Evolutionary conservation across 345 rosid genomes (phyloP).

Genomic region (Schrenkiella parvula): DNA sequence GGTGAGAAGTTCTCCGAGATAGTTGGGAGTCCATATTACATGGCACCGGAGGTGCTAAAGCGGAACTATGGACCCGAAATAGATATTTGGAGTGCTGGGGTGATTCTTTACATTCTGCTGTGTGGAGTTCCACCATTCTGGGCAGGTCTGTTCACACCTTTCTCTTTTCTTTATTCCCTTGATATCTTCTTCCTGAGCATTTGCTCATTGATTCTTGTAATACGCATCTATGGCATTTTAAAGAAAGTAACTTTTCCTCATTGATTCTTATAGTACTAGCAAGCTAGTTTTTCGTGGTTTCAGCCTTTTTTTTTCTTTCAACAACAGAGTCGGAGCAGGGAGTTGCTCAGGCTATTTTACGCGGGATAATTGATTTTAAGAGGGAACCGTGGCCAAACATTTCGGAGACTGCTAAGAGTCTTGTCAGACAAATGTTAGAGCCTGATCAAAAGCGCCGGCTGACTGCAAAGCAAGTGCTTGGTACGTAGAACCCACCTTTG

Average conservation of each 20-base stretch:
- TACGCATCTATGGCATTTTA: not conserved
- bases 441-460: slow-evolving; percentile 93
- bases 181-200: not conserved
- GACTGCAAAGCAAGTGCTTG: slow-evolving; percentile 95
- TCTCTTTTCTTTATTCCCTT: not conserved
- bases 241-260: not conserved
- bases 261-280: not conserved
- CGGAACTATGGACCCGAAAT: slow-evolving; percentile 95
- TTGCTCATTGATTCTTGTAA: not conserved
- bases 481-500: slow-evolving; percentile 37
- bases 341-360: slow-evolving; percentile 99
- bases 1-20: slow-evolving; percentile 97
- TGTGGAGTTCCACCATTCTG: slow-evolving; percentile 99
- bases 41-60: slow-evolving; percentile 99
- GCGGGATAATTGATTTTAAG: slow-evolving; percentile 93
- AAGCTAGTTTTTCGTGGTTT: not conserved
- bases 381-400: slow-evolving; percentile 99
- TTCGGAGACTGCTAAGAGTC: slow-evolving; percentile 85
- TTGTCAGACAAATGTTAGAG: slow-evolving; percentile 95
- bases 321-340: slow-evolving; percentile 97
- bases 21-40: slow-evolving; percentile 98
- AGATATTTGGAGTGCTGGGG: slow-evolving; percentile 99
- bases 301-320: not conserved
- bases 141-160: slow-evolving; percentile 64
- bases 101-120: slow-evolving; percentile 84